Conservation (phyloP, 495 filamentous ascomycete species). For the Tetracladium setigerum region DNA sequence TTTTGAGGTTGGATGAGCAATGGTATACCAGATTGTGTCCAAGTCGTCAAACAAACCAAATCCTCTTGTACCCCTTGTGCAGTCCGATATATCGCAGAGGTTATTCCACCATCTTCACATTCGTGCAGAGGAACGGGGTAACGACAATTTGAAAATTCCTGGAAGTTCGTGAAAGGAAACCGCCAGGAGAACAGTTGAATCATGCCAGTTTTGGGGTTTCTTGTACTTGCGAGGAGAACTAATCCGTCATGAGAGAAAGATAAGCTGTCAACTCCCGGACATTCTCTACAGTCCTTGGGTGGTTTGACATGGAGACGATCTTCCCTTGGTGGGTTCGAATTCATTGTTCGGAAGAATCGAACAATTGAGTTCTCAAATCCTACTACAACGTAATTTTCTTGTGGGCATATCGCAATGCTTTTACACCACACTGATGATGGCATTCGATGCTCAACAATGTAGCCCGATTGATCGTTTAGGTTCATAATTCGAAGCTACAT, state of each 20-base stretch:
- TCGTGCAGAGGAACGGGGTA: slow-evolving; percentile 29
- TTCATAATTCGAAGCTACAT: slow-evolving; percentile 28
- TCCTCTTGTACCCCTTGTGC: slow-evolving; percentile 20
- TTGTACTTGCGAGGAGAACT: slow-evolving; percentile 26
- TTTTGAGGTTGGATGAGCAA: slow-evolving; percentile 29
- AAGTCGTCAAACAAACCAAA: slow-evolving; percentile 29
- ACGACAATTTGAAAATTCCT: slow-evolving; percentile 25
- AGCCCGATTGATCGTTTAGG: slow-evolving; percentile 17
- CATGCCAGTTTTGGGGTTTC: slow-evolving; percentile 23
- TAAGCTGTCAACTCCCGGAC: slow-evolving; percentile 27
- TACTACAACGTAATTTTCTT: slow-evolving; percentile 28
- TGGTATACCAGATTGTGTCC: slow-evolving; percentile 31
- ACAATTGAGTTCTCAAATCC: slow-evolving; percentile 30
- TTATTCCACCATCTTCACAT: slow-evolving; percentile 29
- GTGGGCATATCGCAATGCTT: slow-evolving; percentile 26
- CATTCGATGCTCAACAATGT: slow-evolving; percentile 28
- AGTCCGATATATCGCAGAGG: slow-evolving; percentile 24
- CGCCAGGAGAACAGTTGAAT: slow-evolving; percentile 27
- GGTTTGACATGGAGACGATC: slow-evolving; percentile 24
- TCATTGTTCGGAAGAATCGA: slow-evolving; percentile 27
- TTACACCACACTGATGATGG: slow-evolving; percentile 28
- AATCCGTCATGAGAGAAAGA: slow-evolving; percentile 30
- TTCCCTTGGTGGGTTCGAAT: slow-evolving; percentile 25
- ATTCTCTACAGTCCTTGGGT: slow-evolving; percentile 24
- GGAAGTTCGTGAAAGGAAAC: slow-evolving; percentile 26